Evolutionary conservation across 2,329 filamentous ascomycete species (phyloP).

Genomic region (Arthrobotrys musiformis): DNA sequence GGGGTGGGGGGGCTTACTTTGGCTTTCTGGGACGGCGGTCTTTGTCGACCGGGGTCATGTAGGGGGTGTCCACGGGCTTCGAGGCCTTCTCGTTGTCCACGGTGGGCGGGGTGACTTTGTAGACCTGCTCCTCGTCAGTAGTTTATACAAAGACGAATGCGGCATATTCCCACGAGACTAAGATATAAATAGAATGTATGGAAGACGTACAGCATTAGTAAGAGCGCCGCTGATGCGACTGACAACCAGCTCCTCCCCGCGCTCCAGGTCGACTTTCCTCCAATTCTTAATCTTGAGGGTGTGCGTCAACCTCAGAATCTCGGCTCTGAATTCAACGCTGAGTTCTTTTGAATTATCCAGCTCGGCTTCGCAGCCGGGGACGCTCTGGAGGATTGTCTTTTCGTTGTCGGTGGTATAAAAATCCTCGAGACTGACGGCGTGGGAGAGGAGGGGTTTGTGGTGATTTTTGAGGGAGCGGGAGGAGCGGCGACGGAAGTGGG

Average conservation of each 20-base stretch:
- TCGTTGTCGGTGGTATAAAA: conserved; percentile 53
- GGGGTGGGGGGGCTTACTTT: conserved; percentile 9
- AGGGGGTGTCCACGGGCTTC: conserved; percentile 39
- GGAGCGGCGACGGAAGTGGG: conserved; percentile 38
- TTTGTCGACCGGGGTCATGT: conserved; percentile 41
- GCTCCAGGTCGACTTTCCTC: conserved; percentile 80
- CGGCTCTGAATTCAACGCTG: conserved; percentile 77
- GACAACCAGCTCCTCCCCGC: conserved; percentile 75
- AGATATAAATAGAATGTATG: no score
- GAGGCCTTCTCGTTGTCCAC: conserved; percentile 33
- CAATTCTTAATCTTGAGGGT: conserved; percentile 91
- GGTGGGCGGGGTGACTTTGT: conserved; percentile 43
- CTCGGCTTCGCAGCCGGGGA: conserved; percentile 36
- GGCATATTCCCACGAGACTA: no score
- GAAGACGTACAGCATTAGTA: conserved; percentile 82
- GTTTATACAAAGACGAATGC: no score
- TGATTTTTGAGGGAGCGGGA: conserved; percentile 39
- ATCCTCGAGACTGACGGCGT: conserved; percentile 37
- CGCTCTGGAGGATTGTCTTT: conserved; percentile 37
- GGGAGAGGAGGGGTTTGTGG: conserved; percentile 4
- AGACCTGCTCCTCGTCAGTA: conserved; percentile 29
- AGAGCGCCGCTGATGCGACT: conserved; percentile 87
- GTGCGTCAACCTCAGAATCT: conserved; percentile 88
- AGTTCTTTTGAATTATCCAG: conserved; percentile 50
- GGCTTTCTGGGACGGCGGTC: conserved; percentile 20